phyloP scores from a whole-genome alignment of 257 asterid species.

The Gynochthodes officinalis region DNA sequence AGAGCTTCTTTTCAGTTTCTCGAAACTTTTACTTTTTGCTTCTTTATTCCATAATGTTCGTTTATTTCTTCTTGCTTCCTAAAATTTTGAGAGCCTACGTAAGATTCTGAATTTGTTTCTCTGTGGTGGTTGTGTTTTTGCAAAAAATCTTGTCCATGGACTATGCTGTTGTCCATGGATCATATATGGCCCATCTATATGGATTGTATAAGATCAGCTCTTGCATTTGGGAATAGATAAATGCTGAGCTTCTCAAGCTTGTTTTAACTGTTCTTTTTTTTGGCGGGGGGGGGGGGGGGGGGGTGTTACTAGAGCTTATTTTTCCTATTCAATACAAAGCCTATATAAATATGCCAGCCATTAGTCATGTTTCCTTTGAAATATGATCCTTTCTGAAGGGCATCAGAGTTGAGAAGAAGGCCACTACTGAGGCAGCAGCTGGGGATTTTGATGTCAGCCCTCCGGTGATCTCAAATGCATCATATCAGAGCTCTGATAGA shows the following conservation, averaged over 20 bases:
- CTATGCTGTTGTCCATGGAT: background rate
- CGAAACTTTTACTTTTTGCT: background rate
- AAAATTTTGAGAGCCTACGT: background rate
- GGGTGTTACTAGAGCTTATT: background rate
- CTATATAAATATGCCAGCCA: background rate
- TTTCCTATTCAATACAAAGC: background rate
- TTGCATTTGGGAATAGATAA: background rate
- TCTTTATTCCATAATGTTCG: background rate
- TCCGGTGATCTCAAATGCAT: conserved; percentile 38
- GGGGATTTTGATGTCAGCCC: conserved; percentile 44
- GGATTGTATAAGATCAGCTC: background rate
- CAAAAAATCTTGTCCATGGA: conserved; percentile 4
- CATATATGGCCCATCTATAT: background rate
- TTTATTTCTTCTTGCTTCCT: background rate
- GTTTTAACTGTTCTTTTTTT: background rate
- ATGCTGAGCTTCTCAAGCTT: background rate
- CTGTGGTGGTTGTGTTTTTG: background rate
- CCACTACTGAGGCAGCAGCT: conserved; percentile 25
- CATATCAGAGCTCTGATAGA: conserved; percentile 37
- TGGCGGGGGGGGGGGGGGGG: too few species aligned
- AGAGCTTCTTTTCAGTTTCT: background rate
- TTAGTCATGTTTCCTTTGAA: conserved; percentile 9
- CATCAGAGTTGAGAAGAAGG: conserved; percentile 40
- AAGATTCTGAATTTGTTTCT: background rate
- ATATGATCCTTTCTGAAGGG: conserved; percentile 39